Evolutionary conservation across 129 eudicot species (phyloP).

Genomic region (Gnaphalium uliginosum): DNA sequence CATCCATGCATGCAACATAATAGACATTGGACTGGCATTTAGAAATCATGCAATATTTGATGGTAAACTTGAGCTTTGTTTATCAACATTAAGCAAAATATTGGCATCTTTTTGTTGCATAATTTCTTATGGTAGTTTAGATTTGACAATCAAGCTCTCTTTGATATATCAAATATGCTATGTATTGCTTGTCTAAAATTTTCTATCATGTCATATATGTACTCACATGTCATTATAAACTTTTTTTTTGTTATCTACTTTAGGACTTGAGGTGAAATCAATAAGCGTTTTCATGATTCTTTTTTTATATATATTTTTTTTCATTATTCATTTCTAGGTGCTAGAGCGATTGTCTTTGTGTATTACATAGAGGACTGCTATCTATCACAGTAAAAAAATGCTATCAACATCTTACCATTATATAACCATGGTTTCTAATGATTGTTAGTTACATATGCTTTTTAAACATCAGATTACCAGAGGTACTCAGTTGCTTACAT

Average conservation of each 20-base stretch:
- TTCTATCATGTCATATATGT: constrained; percentile 7
- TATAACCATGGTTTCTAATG: not conserved
- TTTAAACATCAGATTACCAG: not conserved
- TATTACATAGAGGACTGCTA: not conserved
- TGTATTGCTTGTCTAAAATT: not conserved
- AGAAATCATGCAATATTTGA: constrained; percentile 12
- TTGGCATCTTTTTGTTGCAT: not conserved
- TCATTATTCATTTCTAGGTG: no score
- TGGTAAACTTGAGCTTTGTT: not conserved
- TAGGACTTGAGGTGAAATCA: no score
- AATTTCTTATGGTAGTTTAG: not conserved
- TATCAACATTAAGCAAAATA: not conserved
- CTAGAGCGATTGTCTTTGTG: not conserved
- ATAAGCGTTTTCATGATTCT: no score
- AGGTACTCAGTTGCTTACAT: constrained; percentile 7
- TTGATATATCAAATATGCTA: not conserved
- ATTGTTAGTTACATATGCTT: not conserved
- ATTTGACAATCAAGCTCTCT: not conserved
- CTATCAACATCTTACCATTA: constrained; percentile 12
- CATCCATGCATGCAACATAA: not conserved
- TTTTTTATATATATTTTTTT: no score
- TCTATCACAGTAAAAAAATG: not conserved
- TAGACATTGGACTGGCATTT: constrained; percentile 6
- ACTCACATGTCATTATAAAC: no score
- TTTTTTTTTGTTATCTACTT: no score